phyloP scores from a whole-genome alignment of 2,329 filamentous ascomycete genomes.

The Westerdykella ornata region DNA sequence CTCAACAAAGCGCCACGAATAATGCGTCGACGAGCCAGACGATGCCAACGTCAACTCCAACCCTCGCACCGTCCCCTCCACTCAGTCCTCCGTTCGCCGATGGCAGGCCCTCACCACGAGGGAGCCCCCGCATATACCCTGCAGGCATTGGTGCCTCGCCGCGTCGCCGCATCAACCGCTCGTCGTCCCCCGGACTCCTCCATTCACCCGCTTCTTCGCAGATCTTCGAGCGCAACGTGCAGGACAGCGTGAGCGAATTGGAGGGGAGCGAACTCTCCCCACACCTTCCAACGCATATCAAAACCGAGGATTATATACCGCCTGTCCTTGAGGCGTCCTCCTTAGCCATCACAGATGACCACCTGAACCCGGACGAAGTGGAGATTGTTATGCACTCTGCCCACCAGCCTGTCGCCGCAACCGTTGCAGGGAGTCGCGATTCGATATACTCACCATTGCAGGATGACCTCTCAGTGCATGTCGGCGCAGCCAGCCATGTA shows the following conservation, averaged over 20 bases:
- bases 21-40: conserved; percentile 7
- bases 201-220: conserved; percentile 67
- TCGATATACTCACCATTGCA: conserved; percentile 31
- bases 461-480: conserved; percentile 19
- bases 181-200: conserved; percentile 65
- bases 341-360: conserved; percentile 80
- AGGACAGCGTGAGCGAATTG: conserved; percentile 57
- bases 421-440: conserved; percentile 45
- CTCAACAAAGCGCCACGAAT: conserved; percentile 2
- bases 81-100: conserved; percentile 23
- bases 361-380: conserved; percentile 78
- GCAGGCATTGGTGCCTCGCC: conserved; percentile 51
- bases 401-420: conserved; percentile 70
- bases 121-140: conserved; percentile 33
- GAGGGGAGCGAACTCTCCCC: conserved; percentile 62
- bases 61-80: conserved; percentile 29
- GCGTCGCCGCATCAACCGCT: conserved; percentile 52
- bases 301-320: conserved; percentile 90
- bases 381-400: conserved; percentile 85
- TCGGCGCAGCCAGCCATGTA: conserved; percentile 19
- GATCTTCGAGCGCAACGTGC: conserved; percentile 93
- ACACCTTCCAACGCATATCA: conserved; percentile 87
- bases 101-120: conserved; percentile 29
- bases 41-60: conserved; percentile 16
- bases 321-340: conserved; percentile 86